Evolutionary conservation across 345 rosid species (phyloP), one percentile per base, ranked within the genome.

Genomic region (Clausena lansium): DNA sequence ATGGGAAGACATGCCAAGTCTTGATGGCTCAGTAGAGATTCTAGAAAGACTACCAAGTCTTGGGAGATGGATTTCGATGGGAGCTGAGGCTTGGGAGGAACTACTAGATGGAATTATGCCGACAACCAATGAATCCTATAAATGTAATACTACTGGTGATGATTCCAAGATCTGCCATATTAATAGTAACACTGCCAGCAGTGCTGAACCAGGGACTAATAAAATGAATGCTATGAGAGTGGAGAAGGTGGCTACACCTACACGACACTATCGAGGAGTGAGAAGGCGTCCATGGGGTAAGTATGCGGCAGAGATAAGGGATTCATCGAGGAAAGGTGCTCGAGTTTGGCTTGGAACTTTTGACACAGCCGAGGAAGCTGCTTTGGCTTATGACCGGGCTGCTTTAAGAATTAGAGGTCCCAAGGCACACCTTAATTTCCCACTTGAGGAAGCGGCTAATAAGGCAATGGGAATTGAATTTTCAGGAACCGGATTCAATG

Each of bases 291-390:
- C 96, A 0, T 93, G 97, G 98, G 98, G 98, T 1, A 95, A 91
- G 75, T 93, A 85, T 17, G 98, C 97, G 7, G 98, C 98, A 0
- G 97, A 92, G 85, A 94, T 94, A 65, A 82, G 97, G 80, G 98
- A 94, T 70, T 90, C 96, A 2, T 77, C 89, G 14, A 83, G 85
- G 27, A 91, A 93, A 55, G 95, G 97, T 13, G 90, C 87, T 17
- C 79, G 98, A 36, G 91, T 89, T 76, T 95, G 98, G 98, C 95
- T 95, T 0, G 97, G 98, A 78, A 94, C 98, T 8, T 94, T 93
- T 61, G 86, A 84, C 9, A 91, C 97, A 0, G 97, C 97, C 17
- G 98, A 95, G 72, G 93, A 89, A 82, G 98, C 98, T 1, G 98
- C 98, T 25, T 77, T 91, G 89, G 97, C 97, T 55, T 94, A 94